These are phyloP conservation scores for Pneumocystis carinii DNA, from an alignment of 1,139 yeast species.

Conservation along the genomic window DNA sequence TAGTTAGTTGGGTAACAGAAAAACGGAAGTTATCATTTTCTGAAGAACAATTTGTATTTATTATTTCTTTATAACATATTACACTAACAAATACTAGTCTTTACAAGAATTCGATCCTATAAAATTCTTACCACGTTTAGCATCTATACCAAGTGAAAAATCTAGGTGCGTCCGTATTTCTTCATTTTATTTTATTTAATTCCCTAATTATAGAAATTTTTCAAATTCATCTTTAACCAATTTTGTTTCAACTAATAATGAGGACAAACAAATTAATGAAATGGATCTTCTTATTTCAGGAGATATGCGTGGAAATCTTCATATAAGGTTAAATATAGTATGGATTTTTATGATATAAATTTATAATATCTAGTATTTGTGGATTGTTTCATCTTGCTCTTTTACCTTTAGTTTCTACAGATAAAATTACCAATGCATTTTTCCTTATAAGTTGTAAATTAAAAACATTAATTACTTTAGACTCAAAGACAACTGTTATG, in stretches of 20 bases:
- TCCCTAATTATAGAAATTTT: not conserved
- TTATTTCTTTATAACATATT: not conserved
- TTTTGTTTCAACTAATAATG: not conserved
- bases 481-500: not conserved
- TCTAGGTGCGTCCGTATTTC: not conserved
- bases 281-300: constrained; percentile 1
- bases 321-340: not conserved
- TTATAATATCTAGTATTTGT: not conserved
- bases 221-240: not conserved
- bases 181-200: not conserved
- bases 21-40: not conserved
- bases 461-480: not conserved
- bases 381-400: constrained; percentile 1
- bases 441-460: not conserved
- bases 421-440: not conserved
- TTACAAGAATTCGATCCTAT: not conserved
- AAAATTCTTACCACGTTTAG: not conserved
- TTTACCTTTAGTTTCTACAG: not conserved
- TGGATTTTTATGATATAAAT: not conserved
- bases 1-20: not conserved
- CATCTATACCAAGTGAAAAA: not conserved
- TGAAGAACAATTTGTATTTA: not conserved
- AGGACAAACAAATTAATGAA: not conserved
- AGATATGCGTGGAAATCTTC: not conserved
- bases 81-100: not conserved